Evolutionary conservation across 345 rosid species (phyloP).

Genomic region (Ricinus communis): DNA sequence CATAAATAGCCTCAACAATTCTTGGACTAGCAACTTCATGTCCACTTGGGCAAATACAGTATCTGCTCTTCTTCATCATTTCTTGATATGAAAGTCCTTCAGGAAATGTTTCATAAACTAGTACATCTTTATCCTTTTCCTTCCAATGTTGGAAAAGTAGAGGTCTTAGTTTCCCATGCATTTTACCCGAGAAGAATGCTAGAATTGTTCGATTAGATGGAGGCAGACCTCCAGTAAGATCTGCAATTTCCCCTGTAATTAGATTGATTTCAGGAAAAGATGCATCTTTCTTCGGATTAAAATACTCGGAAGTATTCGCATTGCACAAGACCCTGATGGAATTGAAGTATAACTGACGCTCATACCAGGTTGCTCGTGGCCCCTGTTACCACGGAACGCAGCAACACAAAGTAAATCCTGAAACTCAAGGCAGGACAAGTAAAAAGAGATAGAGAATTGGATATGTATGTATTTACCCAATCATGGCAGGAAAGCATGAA

Average conservation of each 20-base stretch:
- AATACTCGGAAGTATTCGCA: conserved; percentile 55
- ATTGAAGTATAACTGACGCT: conserved; percentile 33
- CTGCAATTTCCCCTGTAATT: conserved; percentile 33
- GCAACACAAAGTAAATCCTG: neutral
- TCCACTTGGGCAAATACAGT: conserved; percentile 78
- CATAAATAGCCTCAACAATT: conserved; percentile 66
- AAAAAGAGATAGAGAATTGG: neutral
- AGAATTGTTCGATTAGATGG: conserved; percentile 34
- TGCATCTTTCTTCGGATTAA: conserved; percentile 46
- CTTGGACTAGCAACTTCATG: conserved; percentile 86
- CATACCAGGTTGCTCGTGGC: conserved; percentile 29
- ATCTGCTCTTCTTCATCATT: conserved; percentile 45
- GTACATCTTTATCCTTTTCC: conserved; percentile 40
- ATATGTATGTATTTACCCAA: conserved; percentile 13
- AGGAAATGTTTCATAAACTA: conserved; percentile 49
- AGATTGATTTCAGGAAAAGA: conserved; percentile 57
- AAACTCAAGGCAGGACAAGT: neutral
- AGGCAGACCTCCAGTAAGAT: conserved; percentile 16
- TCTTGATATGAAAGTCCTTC: conserved; percentile 36
- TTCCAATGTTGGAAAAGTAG: conserved; percentile 46
- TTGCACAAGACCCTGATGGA: conserved; percentile 56
- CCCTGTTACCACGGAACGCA: conserved; percentile 8
- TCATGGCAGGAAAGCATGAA: conserved; percentile 37
- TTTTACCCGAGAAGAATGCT: conserved; percentile 49
- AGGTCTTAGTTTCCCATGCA: conserved; percentile 43